A percentile compares a stretch with the other conserved stretches of the same genome.
These are phyloP conservation scores for Talaromyces adpressus DNA, from an alignment of 495 filamentous ascomycete genomes.

Conservation along the genomic window DNA sequence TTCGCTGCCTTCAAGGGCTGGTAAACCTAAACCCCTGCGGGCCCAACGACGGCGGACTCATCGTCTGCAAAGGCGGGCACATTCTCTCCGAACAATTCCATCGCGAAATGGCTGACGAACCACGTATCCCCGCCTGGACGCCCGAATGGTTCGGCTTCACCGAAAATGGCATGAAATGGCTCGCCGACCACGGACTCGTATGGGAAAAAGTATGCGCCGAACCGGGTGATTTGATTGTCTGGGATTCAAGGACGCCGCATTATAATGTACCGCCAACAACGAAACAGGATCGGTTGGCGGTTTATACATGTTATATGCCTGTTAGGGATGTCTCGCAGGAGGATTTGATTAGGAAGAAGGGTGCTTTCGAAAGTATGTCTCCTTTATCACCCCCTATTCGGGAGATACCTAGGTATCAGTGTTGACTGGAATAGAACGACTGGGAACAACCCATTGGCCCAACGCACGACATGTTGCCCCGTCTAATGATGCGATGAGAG, in stretches of 20 bases:
- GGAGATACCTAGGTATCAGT: not conserved
- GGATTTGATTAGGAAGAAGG: constrained; percentile 27
- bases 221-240: constrained; percentile 34
- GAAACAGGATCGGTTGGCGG: constrained; percentile 17
- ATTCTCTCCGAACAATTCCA: constrained; percentile 27
- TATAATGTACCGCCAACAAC: constrained; percentile 27
- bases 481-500: constrained; percentile 26
- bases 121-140: constrained; percentile 28
- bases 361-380: constrained; percentile 25
- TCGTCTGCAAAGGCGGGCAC: constrained; percentile 29
- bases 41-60: constrained; percentile 35
- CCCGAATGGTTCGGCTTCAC: constrained; percentile 34
- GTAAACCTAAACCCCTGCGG: constrained; percentile 33
- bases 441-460: constrained; percentile 4
- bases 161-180: constrained; percentile 31
- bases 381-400: no score
- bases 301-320: constrained; percentile 34
- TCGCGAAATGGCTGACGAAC: constrained; percentile 24
- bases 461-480: constrained; percentile 23
- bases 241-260: constrained; percentile 35
- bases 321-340: constrained; percentile 26
- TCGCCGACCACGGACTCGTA: constrained; percentile 23
- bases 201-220: constrained; percentile 35
- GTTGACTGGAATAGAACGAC: not conserved
- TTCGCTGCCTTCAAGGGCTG: constrained; percentile 40